These are phyloP conservation scores for Wallacemonas rigidus DNA, from an alignment of 208 protist species.

Conservation along the genomic window DNA sequence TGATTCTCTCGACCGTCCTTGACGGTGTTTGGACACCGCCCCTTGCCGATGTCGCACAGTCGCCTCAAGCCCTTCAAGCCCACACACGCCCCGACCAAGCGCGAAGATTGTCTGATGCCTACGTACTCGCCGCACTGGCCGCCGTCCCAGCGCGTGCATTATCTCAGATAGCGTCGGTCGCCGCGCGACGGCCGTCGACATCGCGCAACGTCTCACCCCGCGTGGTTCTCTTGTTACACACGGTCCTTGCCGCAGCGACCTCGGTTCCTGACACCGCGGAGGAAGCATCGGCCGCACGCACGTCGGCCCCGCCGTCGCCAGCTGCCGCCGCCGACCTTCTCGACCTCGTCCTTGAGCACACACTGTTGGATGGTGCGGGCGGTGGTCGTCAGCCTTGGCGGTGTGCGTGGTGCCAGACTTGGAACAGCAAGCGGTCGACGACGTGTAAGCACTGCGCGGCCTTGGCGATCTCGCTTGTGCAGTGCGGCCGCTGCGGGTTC, in stretches of 20 bases:
- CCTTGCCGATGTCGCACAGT: no score
- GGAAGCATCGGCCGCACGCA: no score
- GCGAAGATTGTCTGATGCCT: conserved; percentile 5
- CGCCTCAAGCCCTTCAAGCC: not conserved
- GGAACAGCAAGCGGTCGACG: conserved; percentile 50
- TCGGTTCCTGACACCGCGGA: not conserved
- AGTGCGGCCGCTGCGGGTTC: conserved; percentile 53
- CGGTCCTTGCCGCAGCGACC: not conserved
- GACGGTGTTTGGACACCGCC: not conserved
- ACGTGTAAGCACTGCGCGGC: conserved; percentile 55
- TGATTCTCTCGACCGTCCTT: not conserved
- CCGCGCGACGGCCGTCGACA: not conserved
- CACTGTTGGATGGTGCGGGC: not conserved
- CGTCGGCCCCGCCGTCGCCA: no score
- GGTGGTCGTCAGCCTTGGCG: conserved; percentile 47
- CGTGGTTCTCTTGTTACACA: not conserved
- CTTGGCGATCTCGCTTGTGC: conserved; percentile 45
- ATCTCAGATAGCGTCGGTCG: not conserved
- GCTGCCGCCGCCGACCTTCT: no score
- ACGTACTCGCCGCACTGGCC: conserved; percentile 4
- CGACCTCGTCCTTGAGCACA: not conserved
- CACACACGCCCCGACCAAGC: not conserved
- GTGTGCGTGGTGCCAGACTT: conserved; percentile 55
- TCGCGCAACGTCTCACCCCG: not conserved
- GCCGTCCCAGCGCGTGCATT: not conserved